Evolutionary conservation across 768 basidiomycete species (phyloP).

Genomic region (Naematelia aurantialba): DNA sequence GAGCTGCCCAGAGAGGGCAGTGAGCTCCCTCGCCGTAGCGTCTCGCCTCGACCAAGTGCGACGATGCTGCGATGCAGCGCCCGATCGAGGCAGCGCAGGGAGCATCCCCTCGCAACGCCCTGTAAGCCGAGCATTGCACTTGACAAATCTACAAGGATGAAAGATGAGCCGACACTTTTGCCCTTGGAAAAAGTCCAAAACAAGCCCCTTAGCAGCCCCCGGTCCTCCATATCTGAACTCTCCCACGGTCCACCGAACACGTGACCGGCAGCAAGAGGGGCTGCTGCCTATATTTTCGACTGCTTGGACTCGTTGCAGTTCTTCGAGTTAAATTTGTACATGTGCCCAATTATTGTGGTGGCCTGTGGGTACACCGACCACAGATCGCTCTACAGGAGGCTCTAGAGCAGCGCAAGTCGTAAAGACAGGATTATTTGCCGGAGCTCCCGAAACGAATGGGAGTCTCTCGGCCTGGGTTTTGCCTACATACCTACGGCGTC

Average conservation of each 20-base stretch:
- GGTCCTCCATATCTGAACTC: neutral
- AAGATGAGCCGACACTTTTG: too few relatives aligned
- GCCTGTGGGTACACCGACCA: constrained; percentile 6
- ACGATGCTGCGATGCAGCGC: neutral
- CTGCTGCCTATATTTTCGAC: constrained; percentile 10
- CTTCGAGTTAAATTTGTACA: constrained; percentile 26
- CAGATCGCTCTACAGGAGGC: constrained; percentile 37
- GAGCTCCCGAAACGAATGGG: constrained; percentile 5
- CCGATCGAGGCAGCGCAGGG: neutral
- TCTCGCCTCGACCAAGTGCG: neutral
- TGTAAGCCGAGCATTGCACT: neutral
- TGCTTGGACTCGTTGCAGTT: constrained; percentile 4
- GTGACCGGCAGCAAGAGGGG: too few relatives aligned
- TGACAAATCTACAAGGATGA: neutral
- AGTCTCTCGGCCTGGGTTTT: constrained; percentile 37
- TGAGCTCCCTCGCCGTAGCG: neutral
- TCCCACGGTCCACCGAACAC: too few relatives aligned
- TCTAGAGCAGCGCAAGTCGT: constrained; percentile 27
- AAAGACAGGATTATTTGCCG: constrained; percentile 37
- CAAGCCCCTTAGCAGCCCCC: neutral
- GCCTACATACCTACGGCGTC: constrained; percentile 26
- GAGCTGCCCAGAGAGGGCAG: neutral
- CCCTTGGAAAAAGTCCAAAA: neutral
- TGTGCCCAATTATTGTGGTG: constrained; percentile 38
- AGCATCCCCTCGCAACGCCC: neutral